phyloP scores from a whole-genome alignment of 2,329 filamentous ascomycete genomes.

The Ramularia collo-cygni region DNA sequence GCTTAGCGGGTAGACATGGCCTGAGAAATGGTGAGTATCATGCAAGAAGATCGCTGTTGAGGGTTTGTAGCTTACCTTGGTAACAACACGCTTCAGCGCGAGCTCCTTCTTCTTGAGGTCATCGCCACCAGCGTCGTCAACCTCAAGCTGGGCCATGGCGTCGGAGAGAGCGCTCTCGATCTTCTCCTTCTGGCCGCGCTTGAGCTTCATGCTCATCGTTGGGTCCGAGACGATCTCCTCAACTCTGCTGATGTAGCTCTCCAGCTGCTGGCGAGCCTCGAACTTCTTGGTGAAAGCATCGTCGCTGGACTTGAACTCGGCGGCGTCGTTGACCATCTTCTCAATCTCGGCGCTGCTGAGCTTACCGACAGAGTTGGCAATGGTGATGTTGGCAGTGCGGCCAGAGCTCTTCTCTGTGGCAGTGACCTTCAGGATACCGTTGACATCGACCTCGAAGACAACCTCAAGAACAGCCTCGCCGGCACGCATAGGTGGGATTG shows the following conservation, averaged over 20 bases:
- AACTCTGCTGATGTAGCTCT: conserved; percentile 96
- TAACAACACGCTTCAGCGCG: conserved; percentile 92
- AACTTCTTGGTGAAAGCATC: conserved; percentile 99
- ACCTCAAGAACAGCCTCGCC: conserved; percentile 95
- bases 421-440: conserved; percentile 93
- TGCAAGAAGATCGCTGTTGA: not conserved
- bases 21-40: conserved; percentile 3
- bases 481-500: conserved; percentile 66
- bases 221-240: conserved; percentile 99
- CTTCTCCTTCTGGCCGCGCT: conserved; percentile 99
- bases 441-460: conserved; percentile 99
- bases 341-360: conserved; percentile 91
- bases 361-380: conserved; percentile 99
- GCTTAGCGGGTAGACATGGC: conserved; percentile 34
- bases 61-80: conserved; percentile 58
- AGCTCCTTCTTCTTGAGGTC: conserved; percentile 99
- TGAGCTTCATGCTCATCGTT: conserved; percentile 90
- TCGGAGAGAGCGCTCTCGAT: conserved; percentile 95
- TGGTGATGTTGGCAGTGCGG: conserved; percentile 98
- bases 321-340: conserved; percentile 94
- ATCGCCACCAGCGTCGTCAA: conserved; percentile 84
- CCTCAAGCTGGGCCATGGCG: conserved; percentile 94
- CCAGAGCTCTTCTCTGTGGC: conserved; percentile 98
- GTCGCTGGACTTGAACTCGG: conserved; percentile 97
- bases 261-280: conserved; percentile 97